Conservation (phyloP, 441 rosid genomes). For the Arabidopsis lyrata region DNA sequence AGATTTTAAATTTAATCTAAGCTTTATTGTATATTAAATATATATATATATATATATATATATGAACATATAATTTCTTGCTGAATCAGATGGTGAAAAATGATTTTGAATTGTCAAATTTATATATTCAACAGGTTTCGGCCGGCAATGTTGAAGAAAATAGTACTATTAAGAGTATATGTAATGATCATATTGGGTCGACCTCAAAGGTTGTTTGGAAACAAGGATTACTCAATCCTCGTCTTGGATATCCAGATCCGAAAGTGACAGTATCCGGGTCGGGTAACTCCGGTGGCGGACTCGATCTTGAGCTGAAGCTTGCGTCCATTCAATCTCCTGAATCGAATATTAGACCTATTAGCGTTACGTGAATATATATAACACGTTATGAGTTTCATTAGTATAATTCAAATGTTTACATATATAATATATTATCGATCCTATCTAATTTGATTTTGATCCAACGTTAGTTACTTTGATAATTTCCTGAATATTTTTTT, state of each 20-base stretch:
- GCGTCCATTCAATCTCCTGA: slow-evolving; percentile 46
- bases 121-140: slow-evolving; percentile 37
- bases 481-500: slow-evolving; percentile 12
- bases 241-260: slow-evolving; percentile 36
- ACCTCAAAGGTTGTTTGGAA: slow-evolving; percentile 37
- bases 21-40: slow-evolving; percentile 11
- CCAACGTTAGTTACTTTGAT: slow-evolving; percentile 18
- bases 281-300: slow-evolving; percentile 33
- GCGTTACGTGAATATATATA: slow-evolving; percentile 38
- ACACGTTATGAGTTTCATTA: slow-evolving; percentile 7
- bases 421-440: not conserved
- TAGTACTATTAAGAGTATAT: not conserved
- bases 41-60: not conserved
- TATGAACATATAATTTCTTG: slow-evolving; percentile 5
- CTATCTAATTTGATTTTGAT: slow-evolving; percentile 16
- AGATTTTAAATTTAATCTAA: not conserved
- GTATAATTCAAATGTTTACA: slow-evolving; percentile 2
- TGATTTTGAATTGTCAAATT: slow-evolving; percentile 17
- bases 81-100: slow-evolving; percentile 2
- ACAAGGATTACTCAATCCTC: slow-evolving; percentile 35
- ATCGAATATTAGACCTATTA: slow-evolving; percentile 38
- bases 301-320: slow-evolving; percentile 73
- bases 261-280: slow-evolving; percentile 40
- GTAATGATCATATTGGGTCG: slow-evolving; percentile 35
- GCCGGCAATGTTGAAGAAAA: slow-evolving; percentile 41